These are phyloP conservation scores for Aspergillus latus DNA, from an alignment of 2,329 filamentous ascomycete genomes.

Conservation along the genomic window DNA sequence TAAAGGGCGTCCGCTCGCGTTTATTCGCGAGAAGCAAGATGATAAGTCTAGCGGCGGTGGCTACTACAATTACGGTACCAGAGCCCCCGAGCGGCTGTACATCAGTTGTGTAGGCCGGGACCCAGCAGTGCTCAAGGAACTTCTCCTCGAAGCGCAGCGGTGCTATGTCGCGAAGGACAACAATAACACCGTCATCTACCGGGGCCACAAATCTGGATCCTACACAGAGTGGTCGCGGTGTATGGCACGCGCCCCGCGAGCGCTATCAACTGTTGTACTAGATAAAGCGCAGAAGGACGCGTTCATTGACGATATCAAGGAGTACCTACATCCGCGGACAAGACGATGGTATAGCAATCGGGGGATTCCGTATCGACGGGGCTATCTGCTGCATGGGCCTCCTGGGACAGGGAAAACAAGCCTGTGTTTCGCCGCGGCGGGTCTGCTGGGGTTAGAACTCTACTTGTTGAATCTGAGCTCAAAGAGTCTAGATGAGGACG, in stretches of 20 bases:
- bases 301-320: neutral
- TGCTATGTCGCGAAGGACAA: neutral
- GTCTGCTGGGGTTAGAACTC: slow-evolving; percentile 50
- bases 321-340: slow-evolving; percentile 16
- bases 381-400: slow-evolving; percentile 51
- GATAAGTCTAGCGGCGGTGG: slow-evolving; percentile 12
- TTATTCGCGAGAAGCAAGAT: slow-evolving; percentile 32
- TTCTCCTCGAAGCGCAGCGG: neutral
- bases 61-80: slow-evolving; percentile 12
- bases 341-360: slow-evolving; percentile 3
- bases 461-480: neutral
- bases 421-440: slow-evolving; percentile 43
- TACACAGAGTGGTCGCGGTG: neutral
- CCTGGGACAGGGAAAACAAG: slow-evolving; percentile 19
- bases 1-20: slow-evolving; percentile 53
- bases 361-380: slow-evolving; percentile 71
- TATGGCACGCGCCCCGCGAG: neutral
- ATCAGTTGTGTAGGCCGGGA: slow-evolving; percentile 22
- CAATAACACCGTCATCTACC: neutral
- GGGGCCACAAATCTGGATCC: neutral
- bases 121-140: neutral
- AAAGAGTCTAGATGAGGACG: neutral
- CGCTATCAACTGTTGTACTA: neutral
- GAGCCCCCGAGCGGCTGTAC: slow-evolving; percentile 31
- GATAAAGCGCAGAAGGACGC: neutral